Conservation (phyloP, 352 stramenopile genomes). For the Pythium biforme region DNA sequence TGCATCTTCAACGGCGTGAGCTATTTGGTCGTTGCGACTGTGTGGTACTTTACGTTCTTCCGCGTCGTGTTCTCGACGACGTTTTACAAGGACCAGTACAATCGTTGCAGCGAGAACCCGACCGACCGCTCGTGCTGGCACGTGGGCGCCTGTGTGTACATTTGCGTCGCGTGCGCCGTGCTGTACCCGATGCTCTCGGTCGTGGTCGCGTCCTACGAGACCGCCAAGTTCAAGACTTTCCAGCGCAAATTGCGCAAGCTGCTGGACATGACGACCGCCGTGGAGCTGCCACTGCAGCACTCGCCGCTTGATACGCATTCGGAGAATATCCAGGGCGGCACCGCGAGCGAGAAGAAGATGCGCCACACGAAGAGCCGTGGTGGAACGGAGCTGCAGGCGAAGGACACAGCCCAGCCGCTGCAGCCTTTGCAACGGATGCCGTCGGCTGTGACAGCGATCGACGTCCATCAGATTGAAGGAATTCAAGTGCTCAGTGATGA, state of each 20-base stretch:
- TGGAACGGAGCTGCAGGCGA: slow-evolving; percentile 37
- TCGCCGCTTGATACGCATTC: slow-evolving; percentile 41
- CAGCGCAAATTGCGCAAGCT: slow-evolving; percentile 40
- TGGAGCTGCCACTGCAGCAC: slow-evolving; percentile 38
- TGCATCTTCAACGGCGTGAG: slow-evolving; percentile 58
- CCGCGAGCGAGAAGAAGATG: slow-evolving; percentile 30
- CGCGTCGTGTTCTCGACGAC: slow-evolving; percentile 56
- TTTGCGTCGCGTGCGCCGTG: slow-evolving; percentile 46
- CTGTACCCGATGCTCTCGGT: slow-evolving; percentile 63
- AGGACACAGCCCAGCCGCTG: slow-evolving; percentile 33
- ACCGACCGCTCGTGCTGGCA: slow-evolving; percentile 63
- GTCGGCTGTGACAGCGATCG: slow-evolving; percentile 28
- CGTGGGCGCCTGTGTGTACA: slow-evolving; percentile 62
- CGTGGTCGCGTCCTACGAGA: slow-evolving; percentile 56
- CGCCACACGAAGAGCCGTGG: slow-evolving; percentile 5
- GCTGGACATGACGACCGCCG: slow-evolving; percentile 52
- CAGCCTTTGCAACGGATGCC: slow-evolving; percentile 38
- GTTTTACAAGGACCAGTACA: slow-evolving; percentile 83
- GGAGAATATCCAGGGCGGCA: slow-evolving; percentile 11
- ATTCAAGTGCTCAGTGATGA: slow-evolving; percentile 34
- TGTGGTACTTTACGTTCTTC: slow-evolving; percentile 79
- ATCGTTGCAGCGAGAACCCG: slow-evolving; percentile 61
- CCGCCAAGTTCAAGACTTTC: slow-evolving; percentile 59
- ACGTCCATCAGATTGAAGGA: slow-evolving; percentile 31
- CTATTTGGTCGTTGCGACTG: slow-evolving; percentile 39